Percentiles rank a stretch among this genome's conserved stretches.
These are phyloP conservation scores for Bonia amplexicaulis DNA, from an alignment of 176 grass and related monocot genomes.

Conservation along the genomic window DNA sequence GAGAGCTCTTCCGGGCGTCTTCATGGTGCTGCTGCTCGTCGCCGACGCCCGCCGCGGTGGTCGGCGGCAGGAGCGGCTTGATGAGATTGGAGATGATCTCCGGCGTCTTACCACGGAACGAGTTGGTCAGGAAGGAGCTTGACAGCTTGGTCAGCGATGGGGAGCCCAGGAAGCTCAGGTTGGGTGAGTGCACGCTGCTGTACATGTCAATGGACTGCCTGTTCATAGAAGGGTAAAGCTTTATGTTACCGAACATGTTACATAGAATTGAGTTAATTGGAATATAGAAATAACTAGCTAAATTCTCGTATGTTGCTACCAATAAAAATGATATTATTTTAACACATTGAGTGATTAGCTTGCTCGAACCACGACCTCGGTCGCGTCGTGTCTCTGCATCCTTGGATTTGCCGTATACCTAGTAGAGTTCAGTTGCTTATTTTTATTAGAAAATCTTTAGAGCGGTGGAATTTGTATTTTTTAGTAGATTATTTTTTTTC, in stretches of 20 bases:
- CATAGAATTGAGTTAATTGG: neutral
- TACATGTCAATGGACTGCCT: conserved; percentile 89
- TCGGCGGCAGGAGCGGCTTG: conserved; percentile 46
- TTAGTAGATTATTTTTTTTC: no score
- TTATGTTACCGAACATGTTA: neutral
- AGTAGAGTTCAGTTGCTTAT: no score
- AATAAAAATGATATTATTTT: no score
- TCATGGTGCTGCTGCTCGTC: conserved; percentile 25
- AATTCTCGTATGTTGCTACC: no score
- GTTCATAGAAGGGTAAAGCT: neutral
- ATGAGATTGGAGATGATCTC: conserved; percentile 45
- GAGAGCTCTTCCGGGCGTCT: conserved; percentile 48
- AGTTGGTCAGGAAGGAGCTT: conserved; percentile 58
- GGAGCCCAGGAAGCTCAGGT: conserved; percentile 55
- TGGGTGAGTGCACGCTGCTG: conserved; percentile 49
- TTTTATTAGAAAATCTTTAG: no score
- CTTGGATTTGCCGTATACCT: no score
- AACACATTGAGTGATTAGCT: no score
- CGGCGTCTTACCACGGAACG: conserved; percentile 56
- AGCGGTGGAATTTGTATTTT: no score
- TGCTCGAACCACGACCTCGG: no score
- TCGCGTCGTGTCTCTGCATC: no score
- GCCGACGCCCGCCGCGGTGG: neutral
- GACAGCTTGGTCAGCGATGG: conserved; percentile 51
- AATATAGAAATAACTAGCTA: no score